A percentile compares a stretch with the other conserved stretches of the same genome.
Conservation (phyloP, 495 filamentous ascomycete genomes). For the Schizothecium vesticola region DNA sequence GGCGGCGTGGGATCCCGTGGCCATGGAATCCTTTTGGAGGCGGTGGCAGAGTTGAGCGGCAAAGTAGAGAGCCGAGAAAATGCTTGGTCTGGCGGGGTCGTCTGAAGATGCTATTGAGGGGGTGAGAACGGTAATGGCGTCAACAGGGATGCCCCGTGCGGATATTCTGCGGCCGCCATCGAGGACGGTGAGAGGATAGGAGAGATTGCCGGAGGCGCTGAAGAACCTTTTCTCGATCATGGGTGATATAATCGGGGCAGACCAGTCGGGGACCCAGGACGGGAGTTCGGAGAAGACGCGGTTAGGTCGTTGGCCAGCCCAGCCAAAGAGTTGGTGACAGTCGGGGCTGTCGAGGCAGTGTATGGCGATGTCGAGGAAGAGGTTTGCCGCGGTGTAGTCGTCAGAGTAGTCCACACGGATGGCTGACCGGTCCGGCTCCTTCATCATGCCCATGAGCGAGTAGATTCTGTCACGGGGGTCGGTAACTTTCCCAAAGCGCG, state of each 20-base stretch:
- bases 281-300: neutral
- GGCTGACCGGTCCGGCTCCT: neutral
- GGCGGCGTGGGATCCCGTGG: neutral
- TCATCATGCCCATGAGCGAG: neutral
- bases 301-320: neutral
- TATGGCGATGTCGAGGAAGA: neutral
- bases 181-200: neutral
- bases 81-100: too few relatives aligned
- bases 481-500: neutral
- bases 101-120: neutral
- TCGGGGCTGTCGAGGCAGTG: neutral
- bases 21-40: neutral
- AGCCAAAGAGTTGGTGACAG: neutral
- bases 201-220: neutral
- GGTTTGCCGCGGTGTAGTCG: neutral
- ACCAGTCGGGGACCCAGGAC: neutral
- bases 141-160: neutral
- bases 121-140: neutral
- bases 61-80: neutral
- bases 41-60: neutral
- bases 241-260: neutral
- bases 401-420: neutral
- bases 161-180: neutral
- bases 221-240: neutral
- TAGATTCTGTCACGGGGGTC: neutral